Evolutionary conservation across 176 grass and related monocot genomes (phyloP).

Genomic region (Bonia amplexicaulis): DNA sequence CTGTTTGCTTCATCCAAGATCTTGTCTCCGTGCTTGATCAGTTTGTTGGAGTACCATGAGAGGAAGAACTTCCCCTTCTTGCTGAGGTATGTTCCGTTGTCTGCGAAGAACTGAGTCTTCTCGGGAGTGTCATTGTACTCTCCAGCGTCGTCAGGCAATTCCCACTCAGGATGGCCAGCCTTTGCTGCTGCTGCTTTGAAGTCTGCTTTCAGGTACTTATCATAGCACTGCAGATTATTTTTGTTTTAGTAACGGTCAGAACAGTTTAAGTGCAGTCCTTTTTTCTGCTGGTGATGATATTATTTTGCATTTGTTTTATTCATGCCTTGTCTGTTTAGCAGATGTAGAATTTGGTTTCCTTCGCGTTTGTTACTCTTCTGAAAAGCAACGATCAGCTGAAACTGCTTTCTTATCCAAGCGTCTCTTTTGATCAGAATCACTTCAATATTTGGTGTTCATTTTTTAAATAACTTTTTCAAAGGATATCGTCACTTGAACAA

Average conservation of each 20-base stretch:
- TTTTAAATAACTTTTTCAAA: neutral
- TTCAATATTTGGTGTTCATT: neutral
- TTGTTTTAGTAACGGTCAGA: slow-evolving; percentile 8
- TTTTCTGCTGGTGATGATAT: neutral
- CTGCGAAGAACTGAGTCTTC: slow-evolving; percentile 54
- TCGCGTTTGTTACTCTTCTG: neutral
- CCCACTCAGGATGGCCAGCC: slow-evolving; percentile 81
- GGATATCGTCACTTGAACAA: neutral
- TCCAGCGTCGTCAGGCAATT: slow-evolving; percentile 69
- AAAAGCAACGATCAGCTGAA: neutral
- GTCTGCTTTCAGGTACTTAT: slow-evolving; percentile 62
- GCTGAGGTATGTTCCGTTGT: slow-evolving; percentile 55
- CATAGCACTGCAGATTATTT: slow-evolving; percentile 72
- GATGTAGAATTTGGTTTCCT: too few relatives aligned
- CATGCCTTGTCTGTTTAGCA: too few relatives aligned
- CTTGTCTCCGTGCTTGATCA: slow-evolving; percentile 71
- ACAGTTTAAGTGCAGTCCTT: neutral
- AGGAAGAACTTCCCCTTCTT: slow-evolving; percentile 79
- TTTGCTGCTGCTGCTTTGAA: slow-evolving; percentile 52
- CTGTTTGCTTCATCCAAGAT: slow-evolving; percentile 75
- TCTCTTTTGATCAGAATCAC: neutral
- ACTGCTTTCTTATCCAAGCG: neutral
- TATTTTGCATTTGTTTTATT: neutral
- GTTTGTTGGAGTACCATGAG: slow-evolving; percentile 90
- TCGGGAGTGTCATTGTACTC: slow-evolving; percentile 79